Evolutionary conservation across 495 filamentous ascomycete genomes (phyloP), one percentile per base, ranked within the genome.

Genomic region (Wilcoxina mikolae): DNA sequence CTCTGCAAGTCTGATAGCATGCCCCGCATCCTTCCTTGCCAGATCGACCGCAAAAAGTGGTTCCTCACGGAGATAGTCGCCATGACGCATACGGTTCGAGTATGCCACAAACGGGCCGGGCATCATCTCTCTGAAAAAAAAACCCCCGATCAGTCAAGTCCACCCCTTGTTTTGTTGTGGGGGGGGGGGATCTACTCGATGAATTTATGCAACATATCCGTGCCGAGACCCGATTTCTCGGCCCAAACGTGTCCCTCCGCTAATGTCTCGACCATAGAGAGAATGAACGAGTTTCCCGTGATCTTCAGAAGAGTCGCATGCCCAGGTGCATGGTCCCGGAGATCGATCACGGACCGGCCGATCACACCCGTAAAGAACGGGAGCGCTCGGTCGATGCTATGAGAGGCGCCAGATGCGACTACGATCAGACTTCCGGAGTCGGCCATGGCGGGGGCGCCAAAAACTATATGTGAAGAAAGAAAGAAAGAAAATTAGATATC

Each of bases 41-140:
- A 94, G 67, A 67, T 93, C 84, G 5, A 90, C 87, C n/a, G 78
- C 79, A 67, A 94, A 93, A 24, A 93, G 70, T 53, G 89, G 87
- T 70, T 69, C 78, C 50, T 82, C 78, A 1, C 78, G 68, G 65
- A 73, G 68, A 58, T 94, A 94, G 60, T 86, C 84, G 0, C 89
- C 88, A 5, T 69, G 66, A 54, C 76, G 60, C 82, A 95, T 82
- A 23, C 89, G 75, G 29, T 72, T 73, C 11, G 79, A 79, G 65
- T 95, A 95, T 29, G 78, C 79, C 9, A 79, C 68, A 62, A 78
- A 82, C 4, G 79, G 73, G 4, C 78, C 80, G 1, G 77, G 76
- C 57, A 78, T 61, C 65, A 69, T 67, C 70, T 72, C 53, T 10
- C 23, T 51, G 47, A n/a, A n/a, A n/a, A n/a, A n/a, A n/a, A n/a